These are phyloP conservation scores for Metarhizium guizhouense DNA, from an alignment of 2,329 filamentous ascomycete genomes.

Conservation along the genomic window DNA sequence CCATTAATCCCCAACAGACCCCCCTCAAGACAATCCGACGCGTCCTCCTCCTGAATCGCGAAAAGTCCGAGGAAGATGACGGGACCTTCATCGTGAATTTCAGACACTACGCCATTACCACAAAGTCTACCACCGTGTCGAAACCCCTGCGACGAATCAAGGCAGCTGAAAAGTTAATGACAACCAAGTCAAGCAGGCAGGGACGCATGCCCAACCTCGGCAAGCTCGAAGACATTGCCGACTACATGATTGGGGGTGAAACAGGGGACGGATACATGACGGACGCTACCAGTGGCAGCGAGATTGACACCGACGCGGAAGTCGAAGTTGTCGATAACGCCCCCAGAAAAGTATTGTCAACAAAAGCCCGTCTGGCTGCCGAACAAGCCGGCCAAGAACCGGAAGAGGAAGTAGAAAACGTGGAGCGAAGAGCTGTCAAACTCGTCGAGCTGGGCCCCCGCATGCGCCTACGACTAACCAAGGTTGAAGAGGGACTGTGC, in stretches of 20 bases:
- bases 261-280: constrained; percentile 73
- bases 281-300: constrained; percentile 76
- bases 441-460: constrained; percentile 86
- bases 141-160: constrained; percentile 77
- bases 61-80: constrained; percentile 48
- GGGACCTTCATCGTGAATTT: constrained; percentile 77
- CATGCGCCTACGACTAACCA: constrained; percentile 80
- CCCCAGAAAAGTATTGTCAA: constrained; percentile 52
- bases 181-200: constrained; percentile 51
- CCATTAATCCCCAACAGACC: constrained; percentile 85
- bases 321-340: constrained; percentile 70
- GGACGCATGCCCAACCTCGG: constrained; percentile 76
- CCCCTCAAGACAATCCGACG: constrained; percentile 87
- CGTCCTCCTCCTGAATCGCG: constrained; percentile 83
- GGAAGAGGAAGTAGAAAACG: constrained; percentile 42
- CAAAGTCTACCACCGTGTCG: constrained; percentile 74
- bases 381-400: constrained; percentile 31
- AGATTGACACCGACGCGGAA: constrained; percentile 89
- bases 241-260: constrained; percentile 84
- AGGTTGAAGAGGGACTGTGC: constrained; percentile 92
- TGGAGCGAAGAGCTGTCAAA: constrained; percentile 84
- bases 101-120: constrained; percentile 91
- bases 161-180: constrained; percentile 70
- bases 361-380: constrained; percentile 35
- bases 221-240: constrained; percentile 84